Evolutionary conservation across 148 eudicot genomes (phyloP), one percentile per base, ranked within the genome.

Genomic region (Talinum fruticosum): DNA sequence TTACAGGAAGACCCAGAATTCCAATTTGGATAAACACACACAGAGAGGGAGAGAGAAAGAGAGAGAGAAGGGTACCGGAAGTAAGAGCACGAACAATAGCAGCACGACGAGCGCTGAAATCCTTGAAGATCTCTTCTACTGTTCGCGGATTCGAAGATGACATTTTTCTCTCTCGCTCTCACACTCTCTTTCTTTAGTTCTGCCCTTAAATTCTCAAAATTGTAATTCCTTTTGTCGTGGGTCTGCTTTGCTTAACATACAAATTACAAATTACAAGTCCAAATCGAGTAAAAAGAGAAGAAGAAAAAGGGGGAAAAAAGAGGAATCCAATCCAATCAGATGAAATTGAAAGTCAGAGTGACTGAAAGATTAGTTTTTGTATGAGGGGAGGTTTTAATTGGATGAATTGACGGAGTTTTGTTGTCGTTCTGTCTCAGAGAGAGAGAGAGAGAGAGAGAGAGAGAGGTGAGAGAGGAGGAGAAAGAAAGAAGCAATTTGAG

Each of bases 81-180:
- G 97, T 87, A 59, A 96, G 90, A 80, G 99, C 97, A 45, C 97
- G 97, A 79, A 96, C 83, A 28, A 96, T 86, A 76, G 93, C 97
- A 66, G 92, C 68, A 33, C 97, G 88, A 64, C 97, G 97, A 81
- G 81, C 86, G 81, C 89, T 85, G 85, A 86, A 96, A 87, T 96
- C 99, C 78, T 89, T 93, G 89, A 87, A 96, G 97, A 96, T 93
- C 85, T 96, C 99, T 83, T 96, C 99, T 12, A 96, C 99, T 54
- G 89, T 87, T 76, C 97, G 87, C 21, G 93, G 97, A 71, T 89
- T 88, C 53, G 97, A 90, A 35, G 94, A 84, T 53, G 97, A 90
- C 97, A 92, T 95, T 84, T 45, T 24, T 29, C 24, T 45, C 23
- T n/a, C n/a, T n/a, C n/a, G n/a, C n/a, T n/a, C n/a, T n/a, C n/a